A percentile compares a stretch with the other conserved stretches of the same genome.
These are phyloP conservation scores for rapeseed (Brassica napus) DNA, from an alignment of 345 rosid genomes.

Conservation along the genomic window DNA sequence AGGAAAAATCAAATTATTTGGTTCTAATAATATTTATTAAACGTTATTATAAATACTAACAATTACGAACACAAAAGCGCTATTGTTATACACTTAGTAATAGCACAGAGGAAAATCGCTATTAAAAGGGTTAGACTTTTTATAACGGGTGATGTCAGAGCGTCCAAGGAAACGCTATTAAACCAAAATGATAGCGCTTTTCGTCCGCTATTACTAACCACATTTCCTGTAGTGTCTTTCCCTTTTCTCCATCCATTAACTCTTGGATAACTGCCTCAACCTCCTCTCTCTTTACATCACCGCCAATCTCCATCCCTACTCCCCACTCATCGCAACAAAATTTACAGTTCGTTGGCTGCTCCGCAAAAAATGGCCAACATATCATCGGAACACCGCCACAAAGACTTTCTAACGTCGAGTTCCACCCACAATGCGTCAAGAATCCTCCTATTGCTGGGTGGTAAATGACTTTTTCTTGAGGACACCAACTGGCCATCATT, in stretches of 20 bases:
- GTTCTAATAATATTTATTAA: too few species aligned
- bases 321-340: conserved; percentile 52
- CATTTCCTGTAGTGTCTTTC: conserved; percentile 10
- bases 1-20: too few species aligned
- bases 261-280: conserved; percentile 51
- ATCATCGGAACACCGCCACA: conserved; percentile 50
- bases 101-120: too few species aligned
- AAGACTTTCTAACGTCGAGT: conserved; percentile 59
- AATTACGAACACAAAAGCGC: too few species aligned
- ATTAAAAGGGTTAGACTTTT: too few species aligned
- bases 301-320: conserved; percentile 55
- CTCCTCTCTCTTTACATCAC: conserved; percentile 52
- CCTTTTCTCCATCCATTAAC: conserved; percentile 52
- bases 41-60: too few species aligned
- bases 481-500: conserved; percentile 52
- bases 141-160: too few species aligned
- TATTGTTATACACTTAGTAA: too few species aligned
- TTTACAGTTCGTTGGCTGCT: conserved; percentile 60
- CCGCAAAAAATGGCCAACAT: conserved; percentile 68
- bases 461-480: conserved; percentile 50
- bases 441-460: conserved; percentile 57
- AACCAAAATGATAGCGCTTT: too few species aligned
- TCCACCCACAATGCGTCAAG: conserved; percentile 65
- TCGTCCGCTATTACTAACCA: too few species aligned
- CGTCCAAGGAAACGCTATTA: too few species aligned